Evolutionary conservation across 345 rosid species (phyloP).

Genomic region (Populus tremula): DNA sequence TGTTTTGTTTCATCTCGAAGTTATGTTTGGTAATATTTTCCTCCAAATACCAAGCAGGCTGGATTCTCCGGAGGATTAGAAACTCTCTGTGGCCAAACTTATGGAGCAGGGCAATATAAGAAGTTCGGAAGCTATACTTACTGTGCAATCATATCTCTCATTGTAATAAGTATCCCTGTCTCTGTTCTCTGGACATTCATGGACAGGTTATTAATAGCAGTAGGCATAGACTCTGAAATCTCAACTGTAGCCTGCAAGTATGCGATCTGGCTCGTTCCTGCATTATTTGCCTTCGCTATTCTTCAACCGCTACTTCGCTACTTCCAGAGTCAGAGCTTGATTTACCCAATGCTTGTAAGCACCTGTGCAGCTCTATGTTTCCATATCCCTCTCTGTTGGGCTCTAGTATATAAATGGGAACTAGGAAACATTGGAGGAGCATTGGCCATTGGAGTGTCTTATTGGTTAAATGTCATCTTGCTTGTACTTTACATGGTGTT

Average conservation of each 20-base stretch:
- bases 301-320: constrained; percentile 42
- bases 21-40: no score
- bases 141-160: constrained; percentile 30
- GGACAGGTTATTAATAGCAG: constrained; percentile 39
- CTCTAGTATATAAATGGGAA: constrained; percentile 33
- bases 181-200: constrained; percentile 40
- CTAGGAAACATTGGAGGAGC: constrained; percentile 44
- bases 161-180: constrained; percentile 36
- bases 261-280: constrained; percentile 44
- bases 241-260: constrained; percentile 42
- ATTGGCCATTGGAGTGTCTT: constrained; percentile 28
- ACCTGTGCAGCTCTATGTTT: constrained; percentile 37
- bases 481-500: constrained; percentile 34
- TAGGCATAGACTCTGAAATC: constrained; percentile 45
- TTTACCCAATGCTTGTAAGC: constrained; percentile 39
- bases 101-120: constrained; percentile 53
- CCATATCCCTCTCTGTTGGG: constrained; percentile 48
- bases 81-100: constrained; percentile 63
- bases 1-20: not conserved
- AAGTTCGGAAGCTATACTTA: constrained; percentile 44
- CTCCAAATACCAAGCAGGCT: constrained; percentile 15
- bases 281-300: constrained; percentile 39
- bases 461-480: constrained; percentile 40
- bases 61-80: constrained; percentile 62
- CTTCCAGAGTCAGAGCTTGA: constrained; percentile 48